These are phyloP conservation scores for Oryza officinalis DNA, from an alignment of 176 grass and related monocot genomes.

Conservation along the genomic window DNA sequence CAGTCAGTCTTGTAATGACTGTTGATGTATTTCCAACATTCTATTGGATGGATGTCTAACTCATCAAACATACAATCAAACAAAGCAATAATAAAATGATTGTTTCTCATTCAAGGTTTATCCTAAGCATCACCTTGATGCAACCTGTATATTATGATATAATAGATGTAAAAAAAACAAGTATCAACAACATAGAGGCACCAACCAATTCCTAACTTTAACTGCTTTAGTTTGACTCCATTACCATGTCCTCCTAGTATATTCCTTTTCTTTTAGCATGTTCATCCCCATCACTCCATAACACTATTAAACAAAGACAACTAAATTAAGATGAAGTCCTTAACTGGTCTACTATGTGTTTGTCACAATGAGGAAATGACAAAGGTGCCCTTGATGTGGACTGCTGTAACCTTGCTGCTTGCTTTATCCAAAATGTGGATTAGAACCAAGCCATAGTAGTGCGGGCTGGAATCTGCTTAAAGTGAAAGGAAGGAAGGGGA, in stretches of 20 bases:
- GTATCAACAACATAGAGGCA: not conserved
- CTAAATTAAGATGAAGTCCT: not conserved
- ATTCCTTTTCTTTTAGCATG: not conserved
- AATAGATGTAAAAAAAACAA: not conserved
- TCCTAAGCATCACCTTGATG: not conserved
- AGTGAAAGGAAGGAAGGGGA: conserved; percentile 47
- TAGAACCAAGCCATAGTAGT: conserved; percentile 48
- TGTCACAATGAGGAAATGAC: conserved; percentile 21
- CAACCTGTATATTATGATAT: not conserved
- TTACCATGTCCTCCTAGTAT: not conserved
- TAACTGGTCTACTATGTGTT: not conserved
- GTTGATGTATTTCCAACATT: not conserved
- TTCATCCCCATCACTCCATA: not conserved
- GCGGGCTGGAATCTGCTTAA: conserved; percentile 44
- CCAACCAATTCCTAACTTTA: not conserved
- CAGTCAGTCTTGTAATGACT: not conserved
- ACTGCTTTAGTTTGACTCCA: not conserved
- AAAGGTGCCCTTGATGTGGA: conserved; percentile 30
- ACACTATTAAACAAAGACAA: not conserved
- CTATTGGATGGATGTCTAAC: not conserved
- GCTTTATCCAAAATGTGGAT: conserved; percentile 49
- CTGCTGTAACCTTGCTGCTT: conserved; percentile 29
- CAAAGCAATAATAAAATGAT: not conserved
- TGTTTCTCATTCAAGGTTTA: not conserved
- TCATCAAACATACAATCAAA: not conserved